Percentiles rank a stretch among this genome's conserved stretches.
Conservation (phyloP, 83 land plant species). For the Diphasiastrum complanatum region DNA sequence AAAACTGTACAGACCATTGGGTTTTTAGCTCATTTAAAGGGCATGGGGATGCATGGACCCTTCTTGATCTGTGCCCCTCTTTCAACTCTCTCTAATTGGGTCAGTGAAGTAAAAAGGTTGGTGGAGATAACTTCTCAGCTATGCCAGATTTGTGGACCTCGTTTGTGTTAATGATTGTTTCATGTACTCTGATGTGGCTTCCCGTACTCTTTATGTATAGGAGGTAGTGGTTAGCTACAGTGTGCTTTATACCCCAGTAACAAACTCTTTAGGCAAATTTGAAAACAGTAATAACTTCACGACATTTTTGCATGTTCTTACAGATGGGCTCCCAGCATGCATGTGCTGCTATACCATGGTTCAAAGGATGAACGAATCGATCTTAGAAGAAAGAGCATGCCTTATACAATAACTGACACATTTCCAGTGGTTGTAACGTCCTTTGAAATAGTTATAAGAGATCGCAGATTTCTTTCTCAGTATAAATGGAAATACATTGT, state of each 20-base stretch:
- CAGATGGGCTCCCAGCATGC: conserved; percentile 12
- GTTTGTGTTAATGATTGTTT: background rate
- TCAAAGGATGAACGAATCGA: conserved; percentile 6
- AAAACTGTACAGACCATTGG: conserved; percentile 15
- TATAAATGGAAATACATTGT: conserved; percentile 9
- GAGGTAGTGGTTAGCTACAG: too few relatives aligned
- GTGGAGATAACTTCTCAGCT: too few relatives aligned
- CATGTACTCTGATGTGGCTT: background rate
- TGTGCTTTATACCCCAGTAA: too few relatives aligned
- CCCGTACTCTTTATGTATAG: background rate
- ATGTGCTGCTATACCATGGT: conserved; percentile 5
- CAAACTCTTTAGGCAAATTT: too few relatives aligned
- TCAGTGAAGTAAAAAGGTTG: background rate
- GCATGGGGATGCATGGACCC: conserved; percentile 4
- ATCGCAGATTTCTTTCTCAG: background rate
- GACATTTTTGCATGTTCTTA: too few relatives aligned
- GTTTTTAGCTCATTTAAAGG: conserved; percentile 3
- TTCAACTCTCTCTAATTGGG: conserved; percentile 2
- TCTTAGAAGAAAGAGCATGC: conserved; percentile 1
- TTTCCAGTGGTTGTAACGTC: conserved; percentile 12
- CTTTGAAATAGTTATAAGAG: conserved; percentile 3
- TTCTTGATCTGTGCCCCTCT: background rate
- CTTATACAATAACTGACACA: background rate
- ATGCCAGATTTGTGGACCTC: too few relatives aligned
- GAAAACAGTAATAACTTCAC: too few relatives aligned